These are phyloP conservation scores for Penicillium cosmopolitanum DNA, from an alignment of 495 filamentous ascomycete species.

Conservation along the genomic window DNA sequence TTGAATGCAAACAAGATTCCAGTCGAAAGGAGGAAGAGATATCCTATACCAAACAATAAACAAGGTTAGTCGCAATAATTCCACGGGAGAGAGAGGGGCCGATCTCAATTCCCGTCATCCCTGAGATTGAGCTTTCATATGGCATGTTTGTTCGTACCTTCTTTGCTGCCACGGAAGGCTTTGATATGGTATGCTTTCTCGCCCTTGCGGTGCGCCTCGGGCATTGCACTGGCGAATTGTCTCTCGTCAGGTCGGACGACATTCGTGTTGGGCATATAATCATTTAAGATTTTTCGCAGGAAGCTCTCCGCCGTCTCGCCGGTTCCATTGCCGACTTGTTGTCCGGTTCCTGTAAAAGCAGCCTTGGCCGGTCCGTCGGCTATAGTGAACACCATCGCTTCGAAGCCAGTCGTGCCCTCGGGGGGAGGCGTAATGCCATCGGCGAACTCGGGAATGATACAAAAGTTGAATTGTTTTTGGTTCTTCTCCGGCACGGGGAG, in stretches of 20 bases:
- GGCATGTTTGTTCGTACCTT: slow-evolving; percentile 55
- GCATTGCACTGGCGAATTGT: slow-evolving; percentile 75
- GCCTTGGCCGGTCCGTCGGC: slow-evolving; percentile 70
- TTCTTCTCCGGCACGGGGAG: slow-evolving; percentile 92
- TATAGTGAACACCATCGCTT: slow-evolving; percentile 86
- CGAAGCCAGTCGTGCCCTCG: slow-evolving; percentile 45
- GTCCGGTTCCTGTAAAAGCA: slow-evolving; percentile 42
- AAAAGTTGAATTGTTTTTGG: slow-evolving; percentile 85
- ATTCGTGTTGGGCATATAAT: slow-evolving; percentile 56
- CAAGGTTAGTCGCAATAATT: slow-evolving; percentile 5
- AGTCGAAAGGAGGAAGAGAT: slow-evolving; percentile 81
- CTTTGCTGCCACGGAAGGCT: slow-evolving; percentile 90
- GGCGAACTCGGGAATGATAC: slow-evolving; percentile 70
- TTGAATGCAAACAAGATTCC: slow-evolving; percentile 96
- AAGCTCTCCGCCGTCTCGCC: slow-evolving; percentile 67
- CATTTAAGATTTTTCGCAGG: slow-evolving; percentile 64
- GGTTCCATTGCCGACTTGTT: slow-evolving; percentile 47
- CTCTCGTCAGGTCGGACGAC: slow-evolving; percentile 72
- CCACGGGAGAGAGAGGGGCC: background rate
- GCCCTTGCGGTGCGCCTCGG: slow-evolving; percentile 82
- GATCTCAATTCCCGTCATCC: background rate
- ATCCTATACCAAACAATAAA: slow-evolving; percentile 55
- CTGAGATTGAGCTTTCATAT: background rate
- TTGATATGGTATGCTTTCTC: slow-evolving; percentile 94
- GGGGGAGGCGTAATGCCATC: slow-evolving; percentile 57